A percentile compares a stretch with the other conserved stretches of the same genome.
These are phyloP conservation scores for Talaromyces wortmannii DNA, from an alignment of 495 filamentous ascomycete species.

Conservation along the genomic window DNA sequence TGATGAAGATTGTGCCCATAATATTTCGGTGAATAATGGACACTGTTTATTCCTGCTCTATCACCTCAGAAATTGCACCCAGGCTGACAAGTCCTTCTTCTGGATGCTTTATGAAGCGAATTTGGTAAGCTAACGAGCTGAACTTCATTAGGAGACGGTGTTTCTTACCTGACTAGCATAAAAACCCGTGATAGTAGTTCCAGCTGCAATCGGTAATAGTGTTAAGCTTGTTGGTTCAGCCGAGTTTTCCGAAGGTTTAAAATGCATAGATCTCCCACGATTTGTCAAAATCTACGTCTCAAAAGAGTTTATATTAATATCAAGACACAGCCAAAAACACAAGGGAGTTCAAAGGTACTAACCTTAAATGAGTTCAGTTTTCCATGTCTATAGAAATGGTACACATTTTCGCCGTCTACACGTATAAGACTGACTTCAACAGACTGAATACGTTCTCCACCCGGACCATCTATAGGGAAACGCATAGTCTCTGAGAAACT, in stretches of 20 bases:
- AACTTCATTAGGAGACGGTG: neutral
- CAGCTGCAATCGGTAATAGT: neutral
- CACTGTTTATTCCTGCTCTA: neutral
- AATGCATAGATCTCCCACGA: neutral
- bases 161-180: neutral
- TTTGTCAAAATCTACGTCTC: neutral
- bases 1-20: too few species aligned
- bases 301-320: neutral
- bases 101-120: neutral
- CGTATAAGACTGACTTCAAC: slow-evolving; percentile 8
- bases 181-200: neutral
- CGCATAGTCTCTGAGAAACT: slow-evolving; percentile 5
- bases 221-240: neutral
- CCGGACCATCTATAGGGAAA: slow-evolving; percentile 7
- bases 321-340: neutral
- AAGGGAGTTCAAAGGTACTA: slow-evolving; percentile 1
- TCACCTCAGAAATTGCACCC: neutral
- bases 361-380: slow-evolving; percentile 10
- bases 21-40: too few species aligned
- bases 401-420: slow-evolving; percentile 3
- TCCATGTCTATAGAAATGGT: slow-evolving; percentile 7
- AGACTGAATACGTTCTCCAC: slow-evolving; percentile 9
- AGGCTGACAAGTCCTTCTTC: neutral
- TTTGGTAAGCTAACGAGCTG: neutral
- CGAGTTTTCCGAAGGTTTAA: neutral